Percentiles rank a stretch among this genome's conserved stretches.
phyloP scores from a whole-genome alignment of 495 filamentous ascomycete genomes.

The Terfezia claveryi region DNA sequence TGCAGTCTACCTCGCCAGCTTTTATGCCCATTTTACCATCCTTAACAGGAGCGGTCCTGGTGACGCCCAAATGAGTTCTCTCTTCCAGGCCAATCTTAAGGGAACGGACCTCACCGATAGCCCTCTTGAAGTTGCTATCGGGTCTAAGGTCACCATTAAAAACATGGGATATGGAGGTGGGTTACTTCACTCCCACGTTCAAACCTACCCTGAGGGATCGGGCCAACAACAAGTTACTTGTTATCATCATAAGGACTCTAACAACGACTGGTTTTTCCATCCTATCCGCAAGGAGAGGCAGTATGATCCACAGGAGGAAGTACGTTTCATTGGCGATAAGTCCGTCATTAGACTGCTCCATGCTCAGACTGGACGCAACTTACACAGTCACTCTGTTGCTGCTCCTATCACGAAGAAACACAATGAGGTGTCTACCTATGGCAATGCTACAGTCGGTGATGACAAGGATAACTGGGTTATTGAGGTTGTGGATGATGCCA shows the following conservation, averaged over 20 bases:
- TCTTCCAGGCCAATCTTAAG: conserved; percentile 88
- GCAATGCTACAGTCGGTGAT: conserved; percentile 89
- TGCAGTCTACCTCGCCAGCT: conserved; percentile 80
- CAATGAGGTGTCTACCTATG: conserved; percentile 83
- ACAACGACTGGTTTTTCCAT: conserved; percentile 99
- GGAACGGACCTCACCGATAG: conserved; percentile 88
- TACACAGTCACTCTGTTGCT: conserved; percentile 76
- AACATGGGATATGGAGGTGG: conserved; percentile 99
- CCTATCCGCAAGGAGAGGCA: conserved; percentile 57
- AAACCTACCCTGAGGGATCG: conserved; percentile 90
- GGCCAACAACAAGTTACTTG: conserved; percentile 90
- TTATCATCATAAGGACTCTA: conserved; percentile 98
- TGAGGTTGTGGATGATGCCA: conserved; percentile 75
- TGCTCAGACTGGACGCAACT: conserved; percentile 83
- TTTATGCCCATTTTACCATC: conserved; percentile 80
- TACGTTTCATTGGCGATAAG: conserved; percentile 53
- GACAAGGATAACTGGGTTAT: conserved; percentile 96
- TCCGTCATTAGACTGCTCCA: conserved; percentile 75
- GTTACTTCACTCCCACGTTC: conserved; percentile 90
- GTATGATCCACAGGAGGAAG: conserved; percentile 45
- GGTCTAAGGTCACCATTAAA: conserved; percentile 81
- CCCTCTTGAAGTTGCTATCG: conserved; percentile 71
- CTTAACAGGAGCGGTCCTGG: conserved; percentile 87
- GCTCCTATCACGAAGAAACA: conserved; percentile 80
- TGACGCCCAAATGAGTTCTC: conserved; percentile 96